Conservation (phyloP, 352 stramenopile species). For the Globisporangium echinulatum region DNA sequence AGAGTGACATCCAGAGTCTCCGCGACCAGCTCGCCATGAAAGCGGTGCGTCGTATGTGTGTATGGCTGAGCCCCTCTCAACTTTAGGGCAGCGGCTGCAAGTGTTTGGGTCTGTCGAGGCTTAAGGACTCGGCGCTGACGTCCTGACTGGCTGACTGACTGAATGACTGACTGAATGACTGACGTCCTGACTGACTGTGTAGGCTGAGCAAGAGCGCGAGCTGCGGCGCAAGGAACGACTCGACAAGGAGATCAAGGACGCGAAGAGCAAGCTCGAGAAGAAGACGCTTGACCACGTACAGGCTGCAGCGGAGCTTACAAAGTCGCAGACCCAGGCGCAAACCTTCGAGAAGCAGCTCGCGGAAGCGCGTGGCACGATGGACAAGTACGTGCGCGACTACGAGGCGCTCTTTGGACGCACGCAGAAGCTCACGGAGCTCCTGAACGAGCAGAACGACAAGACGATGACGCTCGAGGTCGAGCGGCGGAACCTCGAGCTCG, state of each 20-base stretch:
- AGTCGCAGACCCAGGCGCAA: slow-evolving; percentile 62
- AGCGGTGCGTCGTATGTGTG: slow-evolving; percentile 21
- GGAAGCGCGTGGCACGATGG: slow-evolving; percentile 81
- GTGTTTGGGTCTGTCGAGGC: too few relatives aligned
- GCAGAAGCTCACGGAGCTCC: slow-evolving; percentile 90
- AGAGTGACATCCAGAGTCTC: slow-evolving; percentile 75
- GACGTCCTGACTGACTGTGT: slow-evolving; percentile 11
- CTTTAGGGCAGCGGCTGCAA: too few relatives aligned
- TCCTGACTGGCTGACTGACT: neutral
- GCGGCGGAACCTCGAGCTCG: slow-evolving; percentile 71
- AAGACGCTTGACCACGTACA: slow-evolving; percentile 60
- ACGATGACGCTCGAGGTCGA: slow-evolving; percentile 80
- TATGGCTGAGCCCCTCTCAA: neutral
- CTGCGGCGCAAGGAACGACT: slow-evolving; percentile 85
- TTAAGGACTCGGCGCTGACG: too few relatives aligned
- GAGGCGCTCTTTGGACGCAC: slow-evolving; percentile 87
- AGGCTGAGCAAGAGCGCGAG: slow-evolving; percentile 85
- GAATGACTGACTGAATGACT: slow-evolving; percentile 7
- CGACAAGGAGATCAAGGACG: slow-evolving; percentile 91
- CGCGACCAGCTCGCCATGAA: slow-evolving; percentile 86
- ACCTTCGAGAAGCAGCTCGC: slow-evolving; percentile 85
- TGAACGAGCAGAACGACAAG: slow-evolving; percentile 91
- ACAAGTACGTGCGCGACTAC: slow-evolving; percentile 92
- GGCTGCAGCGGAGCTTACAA: slow-evolving; percentile 41
- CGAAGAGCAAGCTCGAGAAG: slow-evolving; percentile 85